Evolutionary conservation across 768 basidiomycete species (phyloP).

Genomic region (Scleroderma bovista): DNA sequence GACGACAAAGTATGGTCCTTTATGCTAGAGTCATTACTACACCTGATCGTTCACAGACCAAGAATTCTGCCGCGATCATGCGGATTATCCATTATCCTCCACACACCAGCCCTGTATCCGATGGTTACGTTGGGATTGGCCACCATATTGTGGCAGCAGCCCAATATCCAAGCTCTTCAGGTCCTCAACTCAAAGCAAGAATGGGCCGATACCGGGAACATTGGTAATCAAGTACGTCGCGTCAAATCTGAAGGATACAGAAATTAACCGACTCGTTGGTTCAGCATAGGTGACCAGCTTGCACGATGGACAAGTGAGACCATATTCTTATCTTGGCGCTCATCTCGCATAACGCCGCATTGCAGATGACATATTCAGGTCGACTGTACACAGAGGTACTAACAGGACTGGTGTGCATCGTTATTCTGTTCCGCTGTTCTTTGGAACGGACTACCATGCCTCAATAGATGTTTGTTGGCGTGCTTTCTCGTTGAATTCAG

Average conservation of each 20-base stretch:
- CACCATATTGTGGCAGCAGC: slow-evolving; percentile 82
- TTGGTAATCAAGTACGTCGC: slow-evolving; percentile 75
- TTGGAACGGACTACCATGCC: slow-evolving; percentile 85
- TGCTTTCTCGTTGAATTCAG: not conserved
- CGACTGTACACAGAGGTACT: slow-evolving; percentile 82
- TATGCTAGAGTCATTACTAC: no score
- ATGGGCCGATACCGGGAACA: slow-evolving; percentile 77
- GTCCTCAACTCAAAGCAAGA: slow-evolving; percentile 68
- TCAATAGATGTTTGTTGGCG: slow-evolving; percentile 54
- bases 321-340: no score
- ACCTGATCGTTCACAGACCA: no score
- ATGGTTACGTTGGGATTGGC: slow-evolving; percentile 68
- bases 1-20: slow-evolving; percentile 49
- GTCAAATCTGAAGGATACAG: not conserved
- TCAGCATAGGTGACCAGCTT: slow-evolving; percentile 84
- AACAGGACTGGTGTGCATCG: slow-evolving; percentile 66
- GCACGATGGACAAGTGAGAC: slow-evolving; percentile 81
- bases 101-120: slow-evolving; percentile 43
- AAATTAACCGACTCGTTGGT: slow-evolving; percentile 22
- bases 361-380: slow-evolving; percentile 84
- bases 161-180: slow-evolving; percentile 69
- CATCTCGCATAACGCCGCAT: no score
- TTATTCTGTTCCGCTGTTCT: slow-evolving; percentile 87
- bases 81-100: slow-evolving; percentile 71
- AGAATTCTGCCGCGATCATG: slow-evolving; percentile 45